Base-by-base conservation (phyloP, 345 rosid species). In the Stellera chamaejasme region DNA sequence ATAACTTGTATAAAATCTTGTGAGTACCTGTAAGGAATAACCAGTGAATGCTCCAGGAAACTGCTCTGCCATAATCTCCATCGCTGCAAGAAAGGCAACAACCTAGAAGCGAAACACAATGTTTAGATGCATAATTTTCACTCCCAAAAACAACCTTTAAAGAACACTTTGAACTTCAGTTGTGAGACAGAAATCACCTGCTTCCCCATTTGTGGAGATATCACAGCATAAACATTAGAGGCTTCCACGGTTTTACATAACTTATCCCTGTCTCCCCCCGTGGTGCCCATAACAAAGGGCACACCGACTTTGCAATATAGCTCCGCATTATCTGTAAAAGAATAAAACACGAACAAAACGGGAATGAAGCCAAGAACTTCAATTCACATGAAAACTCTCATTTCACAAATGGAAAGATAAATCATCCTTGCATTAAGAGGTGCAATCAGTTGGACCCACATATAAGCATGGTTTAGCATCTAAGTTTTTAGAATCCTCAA, bases 161-260 rank as follows among this genome's bases (percentile, higher is more conserved):
- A 14, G 51, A 56, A 36, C 32, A n/a, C 3, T 51, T 19, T 16
- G 26, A 59, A 42, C 14, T 41, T 32, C 23, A 19, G 52, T 28
- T 27, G 23, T 19, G 12, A 39, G 39, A 67, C 54, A 43, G 45
- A 32, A 39, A 69, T 56, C 65, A 88, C 96, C 79, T 87, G 97
- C 53, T 93, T 93, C 63, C 99, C 99, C 99, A 93, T 93, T 69
- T 93, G 99, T 13, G 97, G 99, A 11, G 99, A 93, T 57, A 93
- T 84, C 52, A 93, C 92, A 62, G 99, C 95, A 72, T 87, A 93
- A 41, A 59, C 63, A 52, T 76, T 82, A 23, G 99, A 75, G 43
- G 69, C 62, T 55, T 84, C 80, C 59, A 93, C 95, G 57, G 87
- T 80, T 69, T 82, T 83, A 61, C 78, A 81, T 52, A 93, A 66